Base-by-base conservation (phyloP, 106 monocot genomes). In the Gastrodia elata region DNA sequence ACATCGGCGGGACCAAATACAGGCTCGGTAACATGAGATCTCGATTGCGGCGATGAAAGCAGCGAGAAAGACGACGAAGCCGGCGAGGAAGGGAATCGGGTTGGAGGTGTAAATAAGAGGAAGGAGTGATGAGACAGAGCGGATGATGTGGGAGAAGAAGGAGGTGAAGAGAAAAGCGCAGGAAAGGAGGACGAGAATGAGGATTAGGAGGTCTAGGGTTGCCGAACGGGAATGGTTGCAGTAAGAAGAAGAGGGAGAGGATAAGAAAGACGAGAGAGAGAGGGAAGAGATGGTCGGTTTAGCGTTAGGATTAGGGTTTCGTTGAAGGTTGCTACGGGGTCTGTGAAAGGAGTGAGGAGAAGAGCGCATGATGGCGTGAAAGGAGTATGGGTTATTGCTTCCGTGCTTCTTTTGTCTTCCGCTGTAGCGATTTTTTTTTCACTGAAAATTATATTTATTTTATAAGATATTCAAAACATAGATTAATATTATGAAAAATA, bases 101-200 rank as follows among this genome's bases (percentile, higher is more conserved):
- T 77, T 34, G 30, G 68, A 49, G 35, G 27, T 36, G 65, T 32
- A 33, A 30, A 32, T 33, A 16, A 79, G 73, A 41, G 73, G 71
- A 49, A 94, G 71, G 71, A 84, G 46, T 28, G 64, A 73, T 40
- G 76, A 71, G 71, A 91, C 79, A 71, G 84, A 26, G 39, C 77
- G 81, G 70, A 76, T 14, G 87, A 91, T 14, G 84, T 85, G 80
- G 44, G 88, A 78, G 76, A 82, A 68, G 44, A 80, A 80, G 65
- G 91, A 94, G 75, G 65, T 30, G 77, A 94, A 24, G 73, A 91
- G 87, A 79, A 88, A 86, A 75, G 91, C 34, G 78, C 73, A 78
- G 79, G 94, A 91, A 75, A 80, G 85, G 73, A 89, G 75, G 74
- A 90, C 85, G 33, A 90, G 83, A 70, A 91, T 37, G 44, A 91